Percentiles rank a stretch among this genome's conserved stretches.
Evolutionary conservation across 139 green algal genomes (phyloP).

Genomic region (Micractinium sp.): DNA sequence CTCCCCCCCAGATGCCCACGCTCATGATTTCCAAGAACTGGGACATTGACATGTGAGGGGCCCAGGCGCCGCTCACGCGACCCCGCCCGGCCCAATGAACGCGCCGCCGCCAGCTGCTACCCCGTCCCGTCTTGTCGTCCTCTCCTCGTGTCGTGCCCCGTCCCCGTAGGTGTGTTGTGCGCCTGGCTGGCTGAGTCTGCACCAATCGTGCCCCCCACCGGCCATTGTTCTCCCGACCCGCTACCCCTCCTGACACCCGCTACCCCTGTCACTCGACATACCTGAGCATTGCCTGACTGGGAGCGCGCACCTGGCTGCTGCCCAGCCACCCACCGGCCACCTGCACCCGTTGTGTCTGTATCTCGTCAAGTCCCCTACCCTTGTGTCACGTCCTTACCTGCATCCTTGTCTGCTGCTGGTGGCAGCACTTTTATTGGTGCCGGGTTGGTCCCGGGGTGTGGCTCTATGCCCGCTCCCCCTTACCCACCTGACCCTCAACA

Average conservation of each 20-base stretch:
- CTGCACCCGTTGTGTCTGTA: not conserved
- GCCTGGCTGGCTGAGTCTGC: not conserved
- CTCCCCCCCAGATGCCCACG: constrained; percentile 33
- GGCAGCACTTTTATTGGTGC: not conserved
- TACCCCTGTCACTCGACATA: not conserved
- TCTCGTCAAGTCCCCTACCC: not conserved
- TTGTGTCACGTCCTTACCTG: not conserved
- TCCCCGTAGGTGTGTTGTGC: not conserved
- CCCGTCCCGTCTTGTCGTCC: not conserved
- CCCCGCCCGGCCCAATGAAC: not conserved
- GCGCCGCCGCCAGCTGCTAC: too few relatives aligned
- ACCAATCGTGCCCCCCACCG: not conserved
- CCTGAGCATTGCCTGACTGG: not conserved
- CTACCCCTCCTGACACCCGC: not conserved
- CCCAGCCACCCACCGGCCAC: not conserved
- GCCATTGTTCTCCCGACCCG: not conserved
- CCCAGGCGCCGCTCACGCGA: not conserved
- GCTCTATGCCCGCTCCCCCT: not conserved
- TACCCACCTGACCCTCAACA: not conserved
- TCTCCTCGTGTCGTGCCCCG: not conserved
- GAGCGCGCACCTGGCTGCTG: not conserved
- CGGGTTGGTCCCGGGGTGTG: not conserved
- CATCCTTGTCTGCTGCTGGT: not conserved
- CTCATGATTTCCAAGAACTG: constrained; percentile 41
- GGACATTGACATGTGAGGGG: constrained; percentile 33